Evolutionary conservation across 2,329 filamentous ascomycete species (phyloP), one percentile per base, ranked within the genome.

Genomic region (Paraphaeosphaeria sporulosa): DNA sequence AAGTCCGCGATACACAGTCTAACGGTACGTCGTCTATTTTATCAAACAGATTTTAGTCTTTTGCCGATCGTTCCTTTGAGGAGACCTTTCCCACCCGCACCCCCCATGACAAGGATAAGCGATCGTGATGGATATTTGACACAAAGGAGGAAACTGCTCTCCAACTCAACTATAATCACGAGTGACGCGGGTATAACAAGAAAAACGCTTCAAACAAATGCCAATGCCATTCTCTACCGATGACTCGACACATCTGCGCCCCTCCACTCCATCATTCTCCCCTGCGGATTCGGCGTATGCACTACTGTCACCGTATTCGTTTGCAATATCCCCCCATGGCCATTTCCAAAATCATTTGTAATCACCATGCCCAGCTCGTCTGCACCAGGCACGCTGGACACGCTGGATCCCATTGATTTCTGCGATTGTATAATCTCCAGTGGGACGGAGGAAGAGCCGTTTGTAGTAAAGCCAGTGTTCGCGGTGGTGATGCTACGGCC

Each of bases 261-360:
- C 10, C 19, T 44, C n/a, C 19, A 21, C 9, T 23, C 42, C 19
- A 13, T 19, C 13, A 21, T 13, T 13, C 42, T 19, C 4, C 42
- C 19, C 9, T 23, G 19, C 10, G 42, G 19, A 23, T 21, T 44
- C 4, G 19, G 19, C 19, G 42, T 19, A 38, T 51, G 38, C 19
- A 38, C 44, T 9, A 57, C 34, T 9, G 43, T 57, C 12, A 57
- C 46, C 3, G 54, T 57, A 32, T 43, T 57, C 10, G 54, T 57
- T 15, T 57, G 54, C 17, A 57, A 15, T 12, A 57, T 57, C 1
- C 32, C 44, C 13, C 23, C 43, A 3, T 42, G 21, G 2, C 30
- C 30, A 32, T 12, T 4, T 32, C 30, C 30, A 32, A 12, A 32
- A 32, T 49, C 43, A 21, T 38, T 40, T 13, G 50, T 27, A 12